Evolutionary conservation across 495 filamentous ascomycete species (phyloP).

Genomic region (Podospora comata): DNA sequence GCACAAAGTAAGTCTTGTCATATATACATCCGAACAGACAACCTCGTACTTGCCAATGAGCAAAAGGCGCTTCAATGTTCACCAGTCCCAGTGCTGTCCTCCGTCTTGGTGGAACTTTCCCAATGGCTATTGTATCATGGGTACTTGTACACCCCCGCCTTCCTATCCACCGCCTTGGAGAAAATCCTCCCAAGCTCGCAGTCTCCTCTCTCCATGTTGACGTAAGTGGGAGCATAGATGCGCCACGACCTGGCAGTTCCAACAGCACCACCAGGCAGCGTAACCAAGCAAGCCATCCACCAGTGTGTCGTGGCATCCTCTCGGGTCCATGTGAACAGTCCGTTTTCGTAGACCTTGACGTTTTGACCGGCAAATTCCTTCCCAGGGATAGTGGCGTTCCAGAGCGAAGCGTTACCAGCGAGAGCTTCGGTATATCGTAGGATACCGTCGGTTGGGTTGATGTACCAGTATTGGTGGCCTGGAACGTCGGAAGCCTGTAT

Average conservation of each 20-base stretch:
- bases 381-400: conserved; percentile 12
- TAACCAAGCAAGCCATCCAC: conserved; percentile 19
- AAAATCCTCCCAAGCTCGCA: conserved; percentile 19
- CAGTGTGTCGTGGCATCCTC: conserved; percentile 7
- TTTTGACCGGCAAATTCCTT: conserved; percentile 13
- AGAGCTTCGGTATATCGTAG: conserved; percentile 13
- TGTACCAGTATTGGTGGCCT: conserved; percentile 20
- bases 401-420: conserved; percentile 1
- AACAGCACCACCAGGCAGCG: conserved; percentile 11
- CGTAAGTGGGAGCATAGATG: conserved; percentile 10
- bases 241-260: conserved; percentile 16
- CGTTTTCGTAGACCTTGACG: conserved; percentile 14
- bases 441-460: conserved; percentile 12
- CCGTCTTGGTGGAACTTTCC: no score
- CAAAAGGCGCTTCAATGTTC: background rate
- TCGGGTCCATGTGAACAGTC: conserved; percentile 10
- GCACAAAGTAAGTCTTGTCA: background rate
- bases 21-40: background rate
- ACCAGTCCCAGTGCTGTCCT: no score
- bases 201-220: conserved; percentile 2
- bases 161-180: conserved; percentile 14
- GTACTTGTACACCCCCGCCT: conserved; percentile 16
- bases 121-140: background rate
- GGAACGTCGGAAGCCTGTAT: conserved; percentile 11
- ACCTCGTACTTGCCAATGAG: background rate